These are phyloP conservation scores for Chrysoporthe austroafricana DNA, from an alignment of 2,329 filamentous ascomycete species.

Conservation along the genomic window DNA sequence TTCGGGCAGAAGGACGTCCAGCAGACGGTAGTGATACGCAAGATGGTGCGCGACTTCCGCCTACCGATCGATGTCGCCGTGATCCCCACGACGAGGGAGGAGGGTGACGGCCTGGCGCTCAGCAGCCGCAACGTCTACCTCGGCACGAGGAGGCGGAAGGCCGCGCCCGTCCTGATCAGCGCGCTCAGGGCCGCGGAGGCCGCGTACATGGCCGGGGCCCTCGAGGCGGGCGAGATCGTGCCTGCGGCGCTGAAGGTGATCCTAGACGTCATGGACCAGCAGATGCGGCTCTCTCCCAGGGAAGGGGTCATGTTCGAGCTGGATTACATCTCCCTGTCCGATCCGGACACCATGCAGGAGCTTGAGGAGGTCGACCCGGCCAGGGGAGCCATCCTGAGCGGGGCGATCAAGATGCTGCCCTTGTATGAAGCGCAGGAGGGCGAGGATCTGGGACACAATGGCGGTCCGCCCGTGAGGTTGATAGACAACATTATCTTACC, in stretches of 20 bases:
- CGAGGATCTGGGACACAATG: slow-evolving; percentile 76
- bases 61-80: slow-evolving; percentile 76
- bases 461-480: slow-evolving; percentile 77
- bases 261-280: slow-evolving; percentile 58
- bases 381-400: slow-evolving; percentile 82
- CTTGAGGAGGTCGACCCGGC: slow-evolving; percentile 69
- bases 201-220: slow-evolving; percentile 60
- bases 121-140: slow-evolving; percentile 95
- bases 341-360: slow-evolving; percentile 83
- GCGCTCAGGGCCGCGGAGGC: slow-evolving; percentile 73
- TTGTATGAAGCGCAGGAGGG: slow-evolving; percentile 70
- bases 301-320: slow-evolving; percentile 76
- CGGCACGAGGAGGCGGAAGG: slow-evolving; percentile 70
- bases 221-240: slow-evolving; percentile 69
- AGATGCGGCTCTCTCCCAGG: slow-evolving; percentile 61
- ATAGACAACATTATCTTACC: slow-evolving; percentile 90
- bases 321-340: slow-evolving; percentile 90
- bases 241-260: slow-evolving; percentile 68
- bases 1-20: slow-evolving; percentile 99
- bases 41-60: slow-evolving; percentile 87
- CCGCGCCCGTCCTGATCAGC: slow-evolving; percentile 72
- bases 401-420: slow-evolving; percentile 86
- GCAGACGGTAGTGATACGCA: slow-evolving; percentile 87
- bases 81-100: slow-evolving; percentile 70
- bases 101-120: slow-evolving; percentile 81